Evolutionary conservation across 768 basidiomycete genomes (phyloP), one percentile per base, ranked within the genome.

Genomic region (Termitomyces sp.): DNA sequence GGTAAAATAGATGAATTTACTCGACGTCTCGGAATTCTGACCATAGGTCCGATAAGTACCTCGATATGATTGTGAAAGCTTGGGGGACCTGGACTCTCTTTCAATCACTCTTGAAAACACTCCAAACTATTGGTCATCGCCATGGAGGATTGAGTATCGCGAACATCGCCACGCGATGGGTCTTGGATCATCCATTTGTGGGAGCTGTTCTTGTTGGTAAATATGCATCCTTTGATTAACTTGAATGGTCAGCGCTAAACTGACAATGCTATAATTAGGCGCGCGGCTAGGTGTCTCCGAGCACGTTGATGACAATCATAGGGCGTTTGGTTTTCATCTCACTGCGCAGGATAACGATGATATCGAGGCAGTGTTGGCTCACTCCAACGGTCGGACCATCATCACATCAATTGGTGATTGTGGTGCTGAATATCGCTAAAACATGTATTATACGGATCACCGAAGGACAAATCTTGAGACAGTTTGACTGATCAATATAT

Each of bases 51-150:
- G 58, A 47, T 57, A 31, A 92, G 91, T 93, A 92, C 68, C 83
- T 92, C 48, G 90, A 93, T 64, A 84, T 90, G 77, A 92, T 93
- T 60, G 65, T 87, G 49, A 83, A 81, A 61, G 87, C 81, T 0
- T 93, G 91, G 90, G 91, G 90, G 2, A 77, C 70, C 49, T 93
- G 90, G 90, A 63, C 74, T 8, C 79, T 92, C 28, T 92, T 93
- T 70, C 91, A 92, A 65, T 65, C 72, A 0, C 78, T 93, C 0
- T 72, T 93, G 42, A 55, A 66, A 22, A 78, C 81, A 41, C 76
- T 93, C 33, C 80, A 83, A 22, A 65, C 62, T n/a, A 80, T 92
- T 55, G 90, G 83, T 4, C 81, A 87, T 73, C 81, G 80, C 24
- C 85, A 90, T 68, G 79, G 77, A 22, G 80, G 81, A 12, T 72